Evolutionary conservation across 148 eudicot genomes (phyloP).

Genomic region (Silene uniflora): DNA sequence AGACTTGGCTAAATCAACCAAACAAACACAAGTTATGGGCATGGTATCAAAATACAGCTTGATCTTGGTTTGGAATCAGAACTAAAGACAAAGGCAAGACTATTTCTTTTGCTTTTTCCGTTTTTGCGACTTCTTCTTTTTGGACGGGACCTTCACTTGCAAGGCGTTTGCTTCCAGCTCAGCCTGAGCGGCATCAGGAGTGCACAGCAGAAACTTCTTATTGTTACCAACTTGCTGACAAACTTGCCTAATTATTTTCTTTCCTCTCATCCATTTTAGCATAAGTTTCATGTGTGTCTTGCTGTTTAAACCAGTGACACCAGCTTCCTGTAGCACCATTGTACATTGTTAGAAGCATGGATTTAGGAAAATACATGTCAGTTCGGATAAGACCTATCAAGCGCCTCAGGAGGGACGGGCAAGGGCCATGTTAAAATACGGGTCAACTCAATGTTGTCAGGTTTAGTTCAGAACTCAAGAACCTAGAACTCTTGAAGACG

Average conservation of each 20-base stretch:
- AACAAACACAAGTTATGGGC: background rate
- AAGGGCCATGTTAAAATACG: background rate
- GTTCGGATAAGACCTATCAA: background rate
- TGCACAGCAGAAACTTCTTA: conserved; percentile 35
- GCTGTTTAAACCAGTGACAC: conserved; percentile 48
- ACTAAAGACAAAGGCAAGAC: background rate
- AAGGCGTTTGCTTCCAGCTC: conserved; percentile 5
- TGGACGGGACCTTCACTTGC: conserved; percentile 20
- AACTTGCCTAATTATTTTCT: conserved; percentile 46
- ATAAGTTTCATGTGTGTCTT: conserved; percentile 71
- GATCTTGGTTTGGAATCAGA: background rate
- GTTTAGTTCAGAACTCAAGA: background rate
- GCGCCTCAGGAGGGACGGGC: background rate
- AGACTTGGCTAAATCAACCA: no score
- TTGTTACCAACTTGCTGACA: conserved; percentile 54
- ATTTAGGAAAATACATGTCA: background rate
- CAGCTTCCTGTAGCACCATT: conserved; percentile 48
- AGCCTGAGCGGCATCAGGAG: conserved; percentile 23
- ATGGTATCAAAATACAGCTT: background rate
- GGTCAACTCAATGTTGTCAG: background rate
- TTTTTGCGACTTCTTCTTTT: conserved; percentile 17
- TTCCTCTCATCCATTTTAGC: conserved; percentile 79
- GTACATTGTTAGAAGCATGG: background rate
- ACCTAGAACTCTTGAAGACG: no score
- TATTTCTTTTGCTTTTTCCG: conserved; percentile 7